Evolutionary conservation across 1,284 basidiomycete species (phyloP), one percentile per base, ranked within the genome.

Genomic region (Rhodotorula sp.): DNA sequence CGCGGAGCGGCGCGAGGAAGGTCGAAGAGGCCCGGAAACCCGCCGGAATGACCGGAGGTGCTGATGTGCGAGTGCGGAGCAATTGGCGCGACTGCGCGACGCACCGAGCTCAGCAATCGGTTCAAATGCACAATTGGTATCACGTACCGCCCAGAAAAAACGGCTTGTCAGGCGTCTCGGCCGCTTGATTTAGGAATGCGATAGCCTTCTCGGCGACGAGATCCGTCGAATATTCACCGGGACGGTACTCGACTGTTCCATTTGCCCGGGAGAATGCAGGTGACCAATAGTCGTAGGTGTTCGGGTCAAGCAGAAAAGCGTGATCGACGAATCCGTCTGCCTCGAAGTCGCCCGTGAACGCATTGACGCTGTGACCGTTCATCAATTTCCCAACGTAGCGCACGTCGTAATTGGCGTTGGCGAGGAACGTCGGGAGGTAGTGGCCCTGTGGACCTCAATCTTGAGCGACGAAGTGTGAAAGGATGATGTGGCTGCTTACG

Each of bases 341-440:
- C 17, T 77, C 76, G 21, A 77, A 23, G 48, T 75, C 76, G 64
- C 74, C 77, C 60, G 80, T 80, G 12, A 68, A 54, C 49, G 49
- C 49, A 10, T 23, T n/a, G 2, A 69, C 74, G 0, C 68, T 78
- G 65, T 80, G 78, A 46, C 71, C 79, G 60, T 80, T 80, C 80
- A 80, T 80, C 13, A 78, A 68, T 70, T 81, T 81, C 45, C 80
- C 80, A 0, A 72, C 72, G 71, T 80, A 81, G 64, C 74, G 78
- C 0, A 79, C 80, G 58, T 67, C 68, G 70, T 80, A 81, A 1
- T 80, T 79, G 1, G 74, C 78, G 0, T 67, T 54, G 68, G 80
- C 78, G 0, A 81, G 68, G 57, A 77, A 80, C 65, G 76, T 74
- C 27, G 78, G 78, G 1, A 81, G 71, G 46, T 78, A 78, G 61